Percentiles rank a stretch among this genome's conserved stretches.
Conservation (phyloP, 148 eudicot genomes). For the Rhododendron kiyosumense region DNA sequence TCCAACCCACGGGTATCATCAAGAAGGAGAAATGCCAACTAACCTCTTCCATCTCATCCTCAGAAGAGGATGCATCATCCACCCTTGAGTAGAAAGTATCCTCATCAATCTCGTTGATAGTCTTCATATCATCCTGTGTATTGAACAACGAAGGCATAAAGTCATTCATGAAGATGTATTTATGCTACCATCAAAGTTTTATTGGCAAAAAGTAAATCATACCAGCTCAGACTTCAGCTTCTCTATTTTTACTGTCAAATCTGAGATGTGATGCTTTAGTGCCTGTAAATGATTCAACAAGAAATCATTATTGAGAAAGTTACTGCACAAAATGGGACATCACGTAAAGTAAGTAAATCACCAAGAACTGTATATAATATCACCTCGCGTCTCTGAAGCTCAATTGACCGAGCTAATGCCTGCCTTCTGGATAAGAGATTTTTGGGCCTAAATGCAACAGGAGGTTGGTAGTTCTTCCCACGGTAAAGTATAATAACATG, state of each 20-base stretch:
- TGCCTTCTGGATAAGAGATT: conserved; percentile 76
- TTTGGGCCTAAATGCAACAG: conserved; percentile 48
- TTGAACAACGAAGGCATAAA: conserved; percentile 2
- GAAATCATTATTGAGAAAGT: background rate
- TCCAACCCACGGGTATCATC: background rate
- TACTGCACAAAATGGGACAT: background rate
- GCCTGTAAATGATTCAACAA: conserved; percentile 43
- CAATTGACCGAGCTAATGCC: conserved; percentile 92
- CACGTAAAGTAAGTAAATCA: background rate
- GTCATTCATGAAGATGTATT: background rate
- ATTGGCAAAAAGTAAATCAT: conserved; percentile 17
- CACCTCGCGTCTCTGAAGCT: conserved; percentile 94
- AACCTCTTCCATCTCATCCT: conserved; percentile 46
- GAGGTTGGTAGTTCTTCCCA: conserved; percentile 87
- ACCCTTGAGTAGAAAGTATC: conserved; percentile 43
- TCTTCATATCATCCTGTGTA: conserved; percentile 46
- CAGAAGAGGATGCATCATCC: conserved; percentile 34
- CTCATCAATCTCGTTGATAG: conserved; percentile 41
- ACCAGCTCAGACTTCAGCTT: conserved; percentile 65
- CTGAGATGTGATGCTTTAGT: conserved; percentile 68
- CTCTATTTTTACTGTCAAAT: conserved; percentile 51
- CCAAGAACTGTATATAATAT: background rate
- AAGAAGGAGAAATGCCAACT: conserved; percentile 12
- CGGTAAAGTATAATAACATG: conserved; percentile 72
- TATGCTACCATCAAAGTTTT: background rate